phyloP scores from a whole-genome alignment of 176 grass and related monocot species.

The Coix lacrymajobi region DNA sequence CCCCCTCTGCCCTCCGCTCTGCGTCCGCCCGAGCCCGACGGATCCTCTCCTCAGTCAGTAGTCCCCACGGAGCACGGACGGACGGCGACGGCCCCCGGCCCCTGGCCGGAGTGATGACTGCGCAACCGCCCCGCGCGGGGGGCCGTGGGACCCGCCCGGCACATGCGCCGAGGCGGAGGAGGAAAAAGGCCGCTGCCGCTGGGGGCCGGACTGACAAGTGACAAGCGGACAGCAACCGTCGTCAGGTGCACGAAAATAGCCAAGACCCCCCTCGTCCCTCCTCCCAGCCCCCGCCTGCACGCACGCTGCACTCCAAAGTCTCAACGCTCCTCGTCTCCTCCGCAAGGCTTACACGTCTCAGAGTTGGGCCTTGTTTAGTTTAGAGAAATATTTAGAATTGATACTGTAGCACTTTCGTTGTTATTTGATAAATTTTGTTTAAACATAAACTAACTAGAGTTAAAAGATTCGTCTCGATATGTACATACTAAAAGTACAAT shows the following conservation, averaged over 20 bases:
- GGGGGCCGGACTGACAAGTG: background rate
- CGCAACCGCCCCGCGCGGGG: background rate
- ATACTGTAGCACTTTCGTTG: too few species aligned
- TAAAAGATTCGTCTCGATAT: too few species aligned
- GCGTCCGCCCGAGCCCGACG: background rate
- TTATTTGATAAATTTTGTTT: too few species aligned
- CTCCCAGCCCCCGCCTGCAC: too few species aligned
- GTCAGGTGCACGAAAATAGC: slow-evolving; percentile 1
- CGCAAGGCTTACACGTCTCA: background rate
- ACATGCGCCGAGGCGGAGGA: background rate
- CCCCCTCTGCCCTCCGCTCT: background rate
- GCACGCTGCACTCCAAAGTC: background rate
- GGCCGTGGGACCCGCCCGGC: background rate
- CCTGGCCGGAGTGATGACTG: background rate
- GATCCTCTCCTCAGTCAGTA: background rate
- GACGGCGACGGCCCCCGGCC: background rate
- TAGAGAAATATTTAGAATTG: too few species aligned
- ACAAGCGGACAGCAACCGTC: background rate
- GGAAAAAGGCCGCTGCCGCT: background rate
- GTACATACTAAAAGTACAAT: too few species aligned
- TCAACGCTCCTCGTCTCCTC: background rate
- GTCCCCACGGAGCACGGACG: background rate
- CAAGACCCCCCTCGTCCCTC: too few species aligned
- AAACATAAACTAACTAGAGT: too few species aligned
- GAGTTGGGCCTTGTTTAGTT: too few species aligned